Evolutionary conservation across 1,284 basidiomycete species (phyloP), one percentile per base, ranked within the genome.

Genomic region (Marasmius oreades): DNA sequence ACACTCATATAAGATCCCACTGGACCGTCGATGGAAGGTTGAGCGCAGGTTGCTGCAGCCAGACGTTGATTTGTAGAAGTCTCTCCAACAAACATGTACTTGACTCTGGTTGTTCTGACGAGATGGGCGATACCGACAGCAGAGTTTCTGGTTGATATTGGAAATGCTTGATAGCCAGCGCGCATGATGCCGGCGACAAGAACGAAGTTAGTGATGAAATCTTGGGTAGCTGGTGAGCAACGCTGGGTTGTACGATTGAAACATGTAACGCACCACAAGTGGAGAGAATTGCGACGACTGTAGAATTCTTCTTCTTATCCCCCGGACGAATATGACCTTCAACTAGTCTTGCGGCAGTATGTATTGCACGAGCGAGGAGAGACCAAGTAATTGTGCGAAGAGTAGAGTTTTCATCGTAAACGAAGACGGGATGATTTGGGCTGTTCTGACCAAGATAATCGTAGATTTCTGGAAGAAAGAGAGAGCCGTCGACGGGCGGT

Each of bases 341-440:
- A 8, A 50, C 47, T 20, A 50, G 33, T 14, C 47, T 26, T 33
- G 47, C 61, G 42, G 51, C 36, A 45, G 33, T 55, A 47, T 57
- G 56, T 16, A 60, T 51, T 14, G 59, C 59, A 18, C 24, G 44
- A 18, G 43, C 56, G 16, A 50, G 24, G 3, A 47, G 51, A 6
- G 56, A 56, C 59, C 59, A 60, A 31, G 39, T 55, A 16, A 60
- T 55, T 11, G 44, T 34, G 5, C 33, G 20, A 11, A 51, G 5
- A 16, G 20, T 3, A 14, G 42, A 31, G 14, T 56, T 37, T 14
- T 62, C 56, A 2, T 55, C 57, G 48, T 64, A 66, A 3, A 60
- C 56, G 53, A 66, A 67, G 5, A 63, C 56, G 11, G 61, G 59
- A 45, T 67, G 63, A 11, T 62, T 36, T 7, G 61, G 62, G 45